phyloP scores from a whole-genome alignment of 805 yeast species.

The Candida tibetensis region DNA sequence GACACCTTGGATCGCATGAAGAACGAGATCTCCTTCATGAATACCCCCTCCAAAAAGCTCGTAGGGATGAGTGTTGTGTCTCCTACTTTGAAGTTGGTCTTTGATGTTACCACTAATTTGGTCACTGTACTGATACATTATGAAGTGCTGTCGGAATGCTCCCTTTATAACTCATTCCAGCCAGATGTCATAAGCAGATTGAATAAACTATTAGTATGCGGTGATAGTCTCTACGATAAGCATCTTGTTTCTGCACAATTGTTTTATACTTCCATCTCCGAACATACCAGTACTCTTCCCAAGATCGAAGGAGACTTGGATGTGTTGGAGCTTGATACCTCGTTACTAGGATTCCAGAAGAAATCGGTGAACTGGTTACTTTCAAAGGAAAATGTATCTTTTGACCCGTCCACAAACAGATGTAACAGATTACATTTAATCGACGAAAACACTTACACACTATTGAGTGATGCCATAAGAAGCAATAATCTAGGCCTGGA shows the following conservation, averaged over 20 bases:
- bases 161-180: conserved; percentile 17
- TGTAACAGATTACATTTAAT: conserved; percentile 21
- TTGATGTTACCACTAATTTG: conserved; percentile 11
- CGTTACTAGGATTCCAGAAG: conserved; percentile 49
- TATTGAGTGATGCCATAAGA: not conserved
- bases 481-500: not conserved
- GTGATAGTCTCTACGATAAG: no score
- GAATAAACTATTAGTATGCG: no score
- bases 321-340: conserved; percentile 44
- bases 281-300: conserved; percentile 34
- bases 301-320: conserved; percentile 20
- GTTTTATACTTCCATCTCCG: conserved; percentile 52
- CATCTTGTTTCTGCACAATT: conserved; percentile 29
- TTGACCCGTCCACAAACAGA: conserved; percentile 23
- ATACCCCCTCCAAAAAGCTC: conserved; percentile 8
- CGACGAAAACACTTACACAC: conserved; percentile 3
- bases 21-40: conserved; percentile 15
- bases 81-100: conserved; percentile 10
- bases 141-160: conserved; percentile 14
- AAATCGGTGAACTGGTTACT: conserved; percentile 59
- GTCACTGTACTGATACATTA: conserved; percentile 13
- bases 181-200: conserved; percentile 17
- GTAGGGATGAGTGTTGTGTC: conserved; percentile 1
- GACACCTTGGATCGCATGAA: conserved; percentile 4
- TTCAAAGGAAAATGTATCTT: conserved; percentile 44